These are phyloP conservation scores for Pholiota molesta DNA, from an alignment of 768 basidiomycete species.

Conservation along the genomic window DNA sequence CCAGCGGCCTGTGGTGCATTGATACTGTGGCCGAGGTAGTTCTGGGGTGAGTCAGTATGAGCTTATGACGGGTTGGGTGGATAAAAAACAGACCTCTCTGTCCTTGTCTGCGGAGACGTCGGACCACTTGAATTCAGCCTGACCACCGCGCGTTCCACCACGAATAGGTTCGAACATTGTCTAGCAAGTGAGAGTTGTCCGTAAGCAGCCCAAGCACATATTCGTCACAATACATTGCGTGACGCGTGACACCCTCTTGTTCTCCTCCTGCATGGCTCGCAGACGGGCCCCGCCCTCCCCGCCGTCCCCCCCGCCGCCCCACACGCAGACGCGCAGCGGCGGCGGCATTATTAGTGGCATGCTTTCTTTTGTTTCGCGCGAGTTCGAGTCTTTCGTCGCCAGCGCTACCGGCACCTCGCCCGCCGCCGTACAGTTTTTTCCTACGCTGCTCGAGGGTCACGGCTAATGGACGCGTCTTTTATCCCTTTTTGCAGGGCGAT, in stretches of 20 bases:
- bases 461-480: neutral
- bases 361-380: constrained; percentile 68
- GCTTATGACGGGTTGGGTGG: no score
- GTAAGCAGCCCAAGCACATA: neutral
- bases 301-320: constrained; percentile 14
- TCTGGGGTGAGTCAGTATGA: constrained; percentile 43
- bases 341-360: constrained; percentile 42
- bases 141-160: constrained; percentile 90
- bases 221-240: neutral
- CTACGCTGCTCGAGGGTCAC: neutral
- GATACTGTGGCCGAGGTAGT: constrained; percentile 94
- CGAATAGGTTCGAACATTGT: constrained; percentile 84
- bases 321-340: no score
- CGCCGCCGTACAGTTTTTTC: constrained; percentile 9
- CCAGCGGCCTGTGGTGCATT: constrained; percentile 95
- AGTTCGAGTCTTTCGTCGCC: constrained; percentile 70
- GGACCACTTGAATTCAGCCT: constrained; percentile 90
- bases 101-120: constrained; percentile 94
- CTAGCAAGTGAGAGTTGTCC: neutral
- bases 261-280: constrained; percentile 4
- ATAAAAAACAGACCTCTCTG: constrained; percentile 62
- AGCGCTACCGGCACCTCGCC: constrained; percentile 57
- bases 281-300: neutral
- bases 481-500: neutral
- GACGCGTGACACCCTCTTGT: constrained; percentile 15